Evolutionary conservation across 140 eudicot genomes (phyloP).

Genomic region (Ambrosia hybrid): DNA sequence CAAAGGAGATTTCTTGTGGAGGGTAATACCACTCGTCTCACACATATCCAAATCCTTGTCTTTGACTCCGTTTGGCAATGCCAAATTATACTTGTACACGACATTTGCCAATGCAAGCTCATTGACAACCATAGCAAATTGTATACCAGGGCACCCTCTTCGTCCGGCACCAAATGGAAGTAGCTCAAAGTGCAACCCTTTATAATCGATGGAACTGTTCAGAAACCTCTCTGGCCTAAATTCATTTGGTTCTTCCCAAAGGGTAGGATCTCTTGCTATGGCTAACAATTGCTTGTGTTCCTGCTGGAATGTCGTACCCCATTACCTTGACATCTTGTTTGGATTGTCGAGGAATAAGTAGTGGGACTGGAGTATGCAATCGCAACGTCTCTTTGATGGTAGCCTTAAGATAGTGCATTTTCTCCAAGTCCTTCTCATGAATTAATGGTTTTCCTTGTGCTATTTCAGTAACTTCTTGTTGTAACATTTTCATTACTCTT

Average conservation of each 20-base stretch:
- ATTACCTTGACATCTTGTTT: slow-evolving; percentile 25
- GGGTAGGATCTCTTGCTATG: slow-evolving; percentile 31
- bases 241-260: slow-evolving; percentile 37
- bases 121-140: slow-evolving; percentile 22
- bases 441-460: slow-evolving; percentile 26
- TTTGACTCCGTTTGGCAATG: slow-evolving; percentile 28
- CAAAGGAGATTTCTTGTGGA: slow-evolving; percentile 37
- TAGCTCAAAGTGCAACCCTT: slow-evolving; percentile 31
- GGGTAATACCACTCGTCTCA: slow-evolving; percentile 26
- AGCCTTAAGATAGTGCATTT: slow-evolving; percentile 32
- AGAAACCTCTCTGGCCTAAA: slow-evolving; percentile 42
- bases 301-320: slow-evolving; percentile 32
- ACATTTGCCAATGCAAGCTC: slow-evolving; percentile 44
- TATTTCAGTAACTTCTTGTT: slow-evolving; percentile 30
- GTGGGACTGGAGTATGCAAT: slow-evolving; percentile 31
- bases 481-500: slow-evolving; percentile 31
- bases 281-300: slow-evolving; percentile 26
- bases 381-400: slow-evolving; percentile 31
- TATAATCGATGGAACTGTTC: slow-evolving; percentile 17
- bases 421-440: slow-evolving; percentile 27
- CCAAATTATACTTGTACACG: slow-evolving; percentile 26
- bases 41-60: slow-evolving; percentile 33
- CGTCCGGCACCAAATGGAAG: slow-evolving; percentile 45
- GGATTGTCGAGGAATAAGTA: slow-evolving; percentile 29
- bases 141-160: slow-evolving; percentile 46